Evolutionary conservation across 2,329 filamentous ascomycete genomes (phyloP).

Genomic region (Arthroderma sp.): DNA sequence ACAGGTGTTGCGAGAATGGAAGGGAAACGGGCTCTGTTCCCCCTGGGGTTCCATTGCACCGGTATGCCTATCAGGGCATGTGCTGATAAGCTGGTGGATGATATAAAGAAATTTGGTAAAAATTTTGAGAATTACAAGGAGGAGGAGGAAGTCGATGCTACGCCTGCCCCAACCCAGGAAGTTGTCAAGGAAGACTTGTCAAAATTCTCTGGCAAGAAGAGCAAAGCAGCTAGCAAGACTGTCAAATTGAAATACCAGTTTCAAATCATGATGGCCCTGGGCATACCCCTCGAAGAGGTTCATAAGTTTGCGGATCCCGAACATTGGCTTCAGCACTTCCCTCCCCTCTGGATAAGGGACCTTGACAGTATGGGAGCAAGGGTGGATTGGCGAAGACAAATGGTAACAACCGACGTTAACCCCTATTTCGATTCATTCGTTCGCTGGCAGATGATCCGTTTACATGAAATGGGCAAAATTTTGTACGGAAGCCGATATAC

Average conservation of each 20-base stretch:
- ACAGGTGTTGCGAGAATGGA: constrained; percentile 80
- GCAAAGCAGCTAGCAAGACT: constrained; percentile 79
- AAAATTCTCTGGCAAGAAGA: constrained; percentile 87
- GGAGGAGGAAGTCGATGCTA: constrained; percentile 44
- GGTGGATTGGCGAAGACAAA: constrained; percentile 84
- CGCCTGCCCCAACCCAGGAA: constrained; percentile 51
- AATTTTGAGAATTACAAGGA: constrained; percentile 69
- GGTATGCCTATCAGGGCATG: constrained; percentile 98
- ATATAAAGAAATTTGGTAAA: constrained; percentile 77
- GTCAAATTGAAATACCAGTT: constrained; percentile 94
- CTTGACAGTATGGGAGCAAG: constrained; percentile 72
- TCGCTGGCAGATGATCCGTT: constrained; percentile 89
- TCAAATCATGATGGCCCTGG: constrained; percentile 85
- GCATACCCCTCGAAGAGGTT: constrained; percentile 77
- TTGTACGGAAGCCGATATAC: constrained; percentile 89
- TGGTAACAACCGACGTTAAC: constrained; percentile 93
- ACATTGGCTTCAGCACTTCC: constrained; percentile 88
- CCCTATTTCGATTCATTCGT: constrained; percentile 95
- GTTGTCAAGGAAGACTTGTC: constrained; percentile 66
- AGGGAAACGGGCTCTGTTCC: constrained; percentile 76
- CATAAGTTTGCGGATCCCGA: constrained; percentile 85
- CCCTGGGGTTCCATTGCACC: constrained; percentile 89
- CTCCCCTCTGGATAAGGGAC: constrained; percentile 63
- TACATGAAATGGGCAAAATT: constrained; percentile 83
- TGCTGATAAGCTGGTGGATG: constrained; percentile 83